Conservation (phyloP, 371 early-diverging fungal genomes). For the Mucor velutinosus region DNA sequence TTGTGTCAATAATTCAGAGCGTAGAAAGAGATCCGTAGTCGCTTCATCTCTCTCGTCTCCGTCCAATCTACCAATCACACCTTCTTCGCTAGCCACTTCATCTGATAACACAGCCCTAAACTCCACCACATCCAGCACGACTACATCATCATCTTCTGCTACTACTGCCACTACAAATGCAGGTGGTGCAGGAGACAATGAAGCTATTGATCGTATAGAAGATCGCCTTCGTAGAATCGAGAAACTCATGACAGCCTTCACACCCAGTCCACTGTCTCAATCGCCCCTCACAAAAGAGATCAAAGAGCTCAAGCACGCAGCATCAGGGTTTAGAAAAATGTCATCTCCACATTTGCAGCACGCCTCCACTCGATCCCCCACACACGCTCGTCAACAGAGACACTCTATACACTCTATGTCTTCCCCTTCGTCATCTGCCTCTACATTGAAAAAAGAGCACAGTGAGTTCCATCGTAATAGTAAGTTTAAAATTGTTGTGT, state of each 20-base stretch:
- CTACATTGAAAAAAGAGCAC: not conserved
- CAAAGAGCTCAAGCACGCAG: conserved; percentile 13
- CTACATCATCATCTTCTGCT: not conserved
- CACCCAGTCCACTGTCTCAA: conserved; percentile 38
- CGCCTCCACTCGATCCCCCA: not conserved
- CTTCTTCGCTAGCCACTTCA: not conserved
- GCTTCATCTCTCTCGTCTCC: conserved; percentile 4
- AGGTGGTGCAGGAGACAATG: conserved; percentile 16
- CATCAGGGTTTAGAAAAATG: conserved; percentile 23
- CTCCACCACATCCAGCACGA: not conserved
- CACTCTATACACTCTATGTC: conserved; percentile 26
- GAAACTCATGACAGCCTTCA: conserved; percentile 40
- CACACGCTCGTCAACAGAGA: conserved; percentile 19
- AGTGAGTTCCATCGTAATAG: not conserved
- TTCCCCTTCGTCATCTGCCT: not conserved
- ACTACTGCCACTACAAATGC: not conserved
- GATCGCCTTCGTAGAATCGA: conserved; percentile 44
- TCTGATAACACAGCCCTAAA: not conserved
- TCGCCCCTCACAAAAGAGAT: conserved; percentile 15
- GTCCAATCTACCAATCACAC: conserved; percentile 2
- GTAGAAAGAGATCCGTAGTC: conserved; percentile 24
- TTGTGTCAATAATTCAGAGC: conserved; percentile 36
- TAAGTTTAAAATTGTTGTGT: not conserved
- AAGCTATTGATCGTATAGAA: conserved; percentile 44
- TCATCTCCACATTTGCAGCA: conserved; percentile 29